Conservation (phyloP, 129 eudicot species). For the Arctium minus region DNA sequence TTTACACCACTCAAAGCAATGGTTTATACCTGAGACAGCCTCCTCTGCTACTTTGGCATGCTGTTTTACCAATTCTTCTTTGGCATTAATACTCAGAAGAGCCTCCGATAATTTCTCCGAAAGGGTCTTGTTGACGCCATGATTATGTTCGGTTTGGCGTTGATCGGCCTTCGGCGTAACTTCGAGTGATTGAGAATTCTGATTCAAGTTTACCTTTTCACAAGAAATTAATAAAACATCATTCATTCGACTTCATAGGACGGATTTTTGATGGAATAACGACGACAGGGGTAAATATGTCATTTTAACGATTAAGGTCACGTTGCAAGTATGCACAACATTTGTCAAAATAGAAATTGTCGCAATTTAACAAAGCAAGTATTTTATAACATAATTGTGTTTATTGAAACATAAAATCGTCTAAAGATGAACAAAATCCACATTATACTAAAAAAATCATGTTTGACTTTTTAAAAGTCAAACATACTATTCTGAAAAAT, state of each 20-base stretch:
- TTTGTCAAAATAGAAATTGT: background rate
- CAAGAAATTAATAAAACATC: background rate
- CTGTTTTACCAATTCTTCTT: conserved; percentile 35
- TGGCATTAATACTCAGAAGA: conserved; percentile 27
- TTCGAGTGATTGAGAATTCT: conserved; percentile 16
- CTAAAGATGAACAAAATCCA: no score
- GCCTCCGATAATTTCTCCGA: conserved; percentile 31
- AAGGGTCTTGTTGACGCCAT: conserved; percentile 23
- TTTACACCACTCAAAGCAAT: background rate
- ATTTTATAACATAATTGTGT: no score
- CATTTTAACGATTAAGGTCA: background rate
- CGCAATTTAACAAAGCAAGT: background rate
- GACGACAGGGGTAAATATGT: background rate
- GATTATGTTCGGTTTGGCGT: conserved; percentile 16
- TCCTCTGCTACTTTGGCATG: conserved; percentile 43
- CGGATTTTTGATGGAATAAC: background rate
- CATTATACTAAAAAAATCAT: no score
- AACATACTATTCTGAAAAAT: background rate
- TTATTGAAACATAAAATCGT: no score
- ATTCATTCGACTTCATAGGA: background rate
- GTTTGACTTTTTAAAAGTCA: background rate
- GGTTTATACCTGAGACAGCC: conserved; percentile 38
- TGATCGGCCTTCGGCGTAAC: background rate
- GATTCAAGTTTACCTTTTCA: conserved; percentile 25
- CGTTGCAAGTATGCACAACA: no score